phyloP scores from a whole-genome alignment of 805 yeast species.

The Pichia membranifaciens region DNA sequence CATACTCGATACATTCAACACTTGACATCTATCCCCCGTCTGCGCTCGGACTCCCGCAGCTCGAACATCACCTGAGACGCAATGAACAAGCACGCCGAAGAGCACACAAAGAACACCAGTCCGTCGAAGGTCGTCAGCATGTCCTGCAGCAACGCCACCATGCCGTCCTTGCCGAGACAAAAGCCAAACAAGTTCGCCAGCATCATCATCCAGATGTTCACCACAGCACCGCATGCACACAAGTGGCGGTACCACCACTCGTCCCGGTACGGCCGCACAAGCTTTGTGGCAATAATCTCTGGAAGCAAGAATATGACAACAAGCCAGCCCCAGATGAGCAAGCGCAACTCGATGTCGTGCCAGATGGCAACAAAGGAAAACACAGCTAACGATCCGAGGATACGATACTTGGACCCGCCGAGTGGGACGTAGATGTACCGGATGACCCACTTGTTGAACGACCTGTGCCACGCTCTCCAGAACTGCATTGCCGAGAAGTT shows the following conservation, averaged over 20 bases:
- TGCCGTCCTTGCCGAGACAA: constrained; percentile 88
- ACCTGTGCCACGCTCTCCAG: constrained; percentile 99
- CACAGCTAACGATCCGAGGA: constrained; percentile 74
- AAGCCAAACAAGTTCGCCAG: constrained; percentile 92
- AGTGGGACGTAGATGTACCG: constrained; percentile 87
- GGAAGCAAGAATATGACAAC: constrained; percentile 84
- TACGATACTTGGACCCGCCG: constrained; percentile 72
- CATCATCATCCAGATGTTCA: constrained; percentile 97
- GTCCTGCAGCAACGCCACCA: constrained; percentile 54
- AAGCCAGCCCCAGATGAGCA: constrained; percentile 94
- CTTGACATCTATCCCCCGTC: constrained; percentile 75
- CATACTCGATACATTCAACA: constrained; percentile 45
- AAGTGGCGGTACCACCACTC: constrained; percentile 71
- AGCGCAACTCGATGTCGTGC: constrained; percentile 91
- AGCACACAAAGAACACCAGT: constrained; percentile 50
- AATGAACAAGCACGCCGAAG: constrained; percentile 65
- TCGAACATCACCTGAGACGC: constrained; percentile 95
- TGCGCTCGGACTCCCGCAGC: constrained; percentile 75
- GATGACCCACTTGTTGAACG: constrained; percentile 84
- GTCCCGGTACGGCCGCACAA: constrained; percentile 29
- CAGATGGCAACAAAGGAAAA: constrained; percentile 95
- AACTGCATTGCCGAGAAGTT: constrained; percentile 91
- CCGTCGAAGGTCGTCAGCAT: constrained; percentile 73
- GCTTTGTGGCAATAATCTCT: constrained; percentile 60
- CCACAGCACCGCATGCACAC: constrained; percentile 83